Base-by-base conservation (phyloP, 352 stramenopile species). In the Phytophthora tentaculata region DNA sequence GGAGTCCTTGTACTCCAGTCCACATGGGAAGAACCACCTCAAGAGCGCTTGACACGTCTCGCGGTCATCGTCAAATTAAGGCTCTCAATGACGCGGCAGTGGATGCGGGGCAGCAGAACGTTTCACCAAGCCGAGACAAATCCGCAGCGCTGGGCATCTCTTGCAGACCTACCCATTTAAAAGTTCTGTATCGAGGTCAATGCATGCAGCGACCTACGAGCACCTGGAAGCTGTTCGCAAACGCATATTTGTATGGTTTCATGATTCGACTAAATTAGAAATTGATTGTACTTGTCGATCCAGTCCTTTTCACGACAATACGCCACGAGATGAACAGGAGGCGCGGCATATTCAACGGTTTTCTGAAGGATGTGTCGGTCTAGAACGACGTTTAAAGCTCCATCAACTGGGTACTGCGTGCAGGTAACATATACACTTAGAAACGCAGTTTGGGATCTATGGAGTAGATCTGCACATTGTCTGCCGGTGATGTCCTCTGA, bases 351-450 rank as follows among this genome's bases (percentile, higher is more conserved):
- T 28, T 45, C 2, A 26, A 61, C 48, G 22, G 60, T 60, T 2
- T 48, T 55, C 16, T 20, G 22, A 13, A 61, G 3, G 12, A 67
- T 19, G 41, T 59, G 39, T 17, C 26, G 39, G 17, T 54, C 49
- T 43, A 4, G 35, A n/a, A n/a, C n/a, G n/a, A n/a, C n/a, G 8
- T 23, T n/a, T n/a, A n/a, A n/a, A n/a, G n/a, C 8, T 32, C 28
- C 5, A 32, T 32, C 8, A 8, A 8, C 8, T 32, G 28, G 5
- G 28, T 8, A 8, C 8, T 32, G 5, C 28, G 28, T 47, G n/a
- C n/a, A n/a, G n/a, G n/a, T n/a, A n/a, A n/a, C n/a, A 32, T 59
- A 28, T 35, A 51, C 41, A 14, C 55, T 70, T 4, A 70, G 35
- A 43, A 70, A 65, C 17, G 48, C 63, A 9, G 24, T 2, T 35